phyloP scores from a whole-genome alignment of 1,284 basidiomycete genomes.

The Marasmius tenuissimus region DNA sequence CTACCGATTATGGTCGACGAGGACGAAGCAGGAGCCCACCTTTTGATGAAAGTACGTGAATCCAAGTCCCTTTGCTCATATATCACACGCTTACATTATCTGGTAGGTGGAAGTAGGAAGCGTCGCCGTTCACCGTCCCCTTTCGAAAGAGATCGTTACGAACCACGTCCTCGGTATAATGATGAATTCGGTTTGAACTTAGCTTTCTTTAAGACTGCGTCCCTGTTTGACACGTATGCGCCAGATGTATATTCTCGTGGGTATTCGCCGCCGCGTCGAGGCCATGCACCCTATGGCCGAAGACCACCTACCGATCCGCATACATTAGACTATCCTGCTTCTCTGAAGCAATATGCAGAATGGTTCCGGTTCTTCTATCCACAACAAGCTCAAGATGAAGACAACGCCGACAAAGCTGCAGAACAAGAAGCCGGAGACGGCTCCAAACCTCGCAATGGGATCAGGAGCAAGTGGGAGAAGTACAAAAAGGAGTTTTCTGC shows the following conservation, averaged over 20 bases:
- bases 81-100: background rate
- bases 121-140: slow-evolving; percentile 85
- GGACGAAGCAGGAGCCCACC: slow-evolving; percentile 74
- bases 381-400: slow-evolving; percentile 75
- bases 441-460: slow-evolving; percentile 76
- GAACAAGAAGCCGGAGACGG: slow-evolving; percentile 80
- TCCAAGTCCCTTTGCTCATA: background rate
- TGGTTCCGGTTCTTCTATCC: slow-evolving; percentile 87
- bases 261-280: slow-evolving; percentile 57
- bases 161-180: slow-evolving; percentile 75
- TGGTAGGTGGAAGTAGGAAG: slow-evolving; percentile 60
- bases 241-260: slow-evolving; percentile 65
- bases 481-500: slow-evolving; percentile 88
- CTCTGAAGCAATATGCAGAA: slow-evolving; percentile 84
- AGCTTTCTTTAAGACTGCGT: slow-evolving; percentile 6
- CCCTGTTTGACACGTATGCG: slow-evolving; percentile 6
- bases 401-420: slow-evolving; percentile 75
- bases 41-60: slow-evolving; percentile 60
- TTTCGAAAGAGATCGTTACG: slow-evolving; percentile 77
- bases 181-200: slow-evolving; percentile 72
- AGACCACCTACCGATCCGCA: slow-evolving; percentile 76
- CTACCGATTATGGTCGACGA: slow-evolving; percentile 58
- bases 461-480: slow-evolving; percentile 82
- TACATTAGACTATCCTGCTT: slow-evolving; percentile 78
- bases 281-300: slow-evolving; percentile 37